Percentiles rank a stretch among this genome's conserved stretches.
Evolutionary conservation across 768 basidiomycete species (phyloP).

Genomic region (Polyporus arcularius): DNA sequence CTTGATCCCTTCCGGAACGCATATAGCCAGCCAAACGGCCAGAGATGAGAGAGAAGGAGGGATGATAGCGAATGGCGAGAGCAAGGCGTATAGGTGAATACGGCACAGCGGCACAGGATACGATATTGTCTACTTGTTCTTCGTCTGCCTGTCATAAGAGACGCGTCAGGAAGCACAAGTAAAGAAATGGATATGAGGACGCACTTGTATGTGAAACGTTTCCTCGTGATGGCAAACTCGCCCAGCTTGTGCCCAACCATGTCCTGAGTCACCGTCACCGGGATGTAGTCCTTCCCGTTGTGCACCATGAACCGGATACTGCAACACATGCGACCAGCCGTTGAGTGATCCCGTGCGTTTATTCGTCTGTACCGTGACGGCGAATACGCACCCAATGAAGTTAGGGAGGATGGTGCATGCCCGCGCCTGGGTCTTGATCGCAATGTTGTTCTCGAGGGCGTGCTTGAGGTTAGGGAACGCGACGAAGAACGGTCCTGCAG

Average conservation of each 20-base stretch:
- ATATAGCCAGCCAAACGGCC: not conserved
- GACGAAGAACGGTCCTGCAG: slow-evolving; percentile 88
- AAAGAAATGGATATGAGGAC: slow-evolving; percentile 33
- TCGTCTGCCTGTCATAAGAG: slow-evolving; percentile 36
- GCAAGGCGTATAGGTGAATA: not conserved
- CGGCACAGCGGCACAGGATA: slow-evolving; percentile 3
- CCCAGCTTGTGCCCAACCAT: slow-evolving; percentile 99
- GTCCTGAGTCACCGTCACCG: slow-evolving; percentile 87
- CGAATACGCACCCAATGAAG: slow-evolving; percentile 94
- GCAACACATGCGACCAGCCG: too few species aligned
- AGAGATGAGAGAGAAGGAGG: not conserved
- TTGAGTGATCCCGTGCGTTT: too few species aligned
- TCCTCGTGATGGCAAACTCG: slow-evolving; percentile 90
- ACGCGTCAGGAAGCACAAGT: not conserved
- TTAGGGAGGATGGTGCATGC: slow-evolving; percentile 93
- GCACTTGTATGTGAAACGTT: slow-evolving; percentile 83
- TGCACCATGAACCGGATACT: slow-evolving; percentile 90
- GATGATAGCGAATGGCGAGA: not conserved
- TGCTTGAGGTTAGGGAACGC: slow-evolving; percentile 87
- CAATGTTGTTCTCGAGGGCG: slow-evolving; percentile 76
- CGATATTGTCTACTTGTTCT: slow-evolving; percentile 38
- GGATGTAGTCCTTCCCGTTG: slow-evolving; percentile 89
- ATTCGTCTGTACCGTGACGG: too few species aligned
- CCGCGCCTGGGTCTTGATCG: slow-evolving; percentile 86
- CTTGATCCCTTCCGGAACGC: not conserved